Conservation (phyloP, 148 eudicot species). For the Cornus controversa region DNA sequence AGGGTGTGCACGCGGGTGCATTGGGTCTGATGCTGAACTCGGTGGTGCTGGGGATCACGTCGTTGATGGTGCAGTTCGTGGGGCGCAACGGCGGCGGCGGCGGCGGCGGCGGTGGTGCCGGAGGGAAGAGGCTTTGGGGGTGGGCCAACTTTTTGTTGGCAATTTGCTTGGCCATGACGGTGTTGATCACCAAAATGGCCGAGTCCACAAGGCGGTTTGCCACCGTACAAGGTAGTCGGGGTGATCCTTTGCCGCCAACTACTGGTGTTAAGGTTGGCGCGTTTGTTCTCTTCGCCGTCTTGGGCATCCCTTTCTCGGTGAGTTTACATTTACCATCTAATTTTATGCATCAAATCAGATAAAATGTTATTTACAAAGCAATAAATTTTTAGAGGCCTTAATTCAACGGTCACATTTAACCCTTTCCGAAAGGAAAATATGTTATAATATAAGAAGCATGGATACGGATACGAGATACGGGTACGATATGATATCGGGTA, state of each 20-base stretch:
- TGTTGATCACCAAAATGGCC: conserved; percentile 57
- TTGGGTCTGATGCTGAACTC: conserved; percentile 77
- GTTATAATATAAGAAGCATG: no score
- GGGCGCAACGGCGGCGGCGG: conserved; percentile 10
- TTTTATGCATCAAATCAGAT: no score
- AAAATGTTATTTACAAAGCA: no score
- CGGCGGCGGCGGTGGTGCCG: conserved; percentile 40
- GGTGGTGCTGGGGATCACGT: conserved; percentile 49
- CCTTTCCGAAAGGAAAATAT: no score
- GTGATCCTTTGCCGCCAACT: conserved; percentile 28
- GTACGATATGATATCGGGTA: no score
- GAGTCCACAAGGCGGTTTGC: conserved; percentile 30
- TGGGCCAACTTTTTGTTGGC: conserved; percentile 62
- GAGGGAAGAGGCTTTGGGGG: conserved; percentile 47
- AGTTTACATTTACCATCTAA: conserved; percentile 11
- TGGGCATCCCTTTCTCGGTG: conserved; percentile 79
- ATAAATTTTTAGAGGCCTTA: no score
- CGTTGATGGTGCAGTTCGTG: conserved; percentile 45
- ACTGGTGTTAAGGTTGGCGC: conserved; percentile 43
- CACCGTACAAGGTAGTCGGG: neutral
- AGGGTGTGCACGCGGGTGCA: conserved; percentile 71
- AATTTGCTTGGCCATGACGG: conserved; percentile 47
- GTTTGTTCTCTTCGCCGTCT: conserved; percentile 52
- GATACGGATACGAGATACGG: no score
- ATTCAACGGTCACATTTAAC: no score